These are phyloP conservation scores for Nematodospora anomalae DNA, from an alignment of 1,139 yeast species.

Conservation along the genomic window DNA sequence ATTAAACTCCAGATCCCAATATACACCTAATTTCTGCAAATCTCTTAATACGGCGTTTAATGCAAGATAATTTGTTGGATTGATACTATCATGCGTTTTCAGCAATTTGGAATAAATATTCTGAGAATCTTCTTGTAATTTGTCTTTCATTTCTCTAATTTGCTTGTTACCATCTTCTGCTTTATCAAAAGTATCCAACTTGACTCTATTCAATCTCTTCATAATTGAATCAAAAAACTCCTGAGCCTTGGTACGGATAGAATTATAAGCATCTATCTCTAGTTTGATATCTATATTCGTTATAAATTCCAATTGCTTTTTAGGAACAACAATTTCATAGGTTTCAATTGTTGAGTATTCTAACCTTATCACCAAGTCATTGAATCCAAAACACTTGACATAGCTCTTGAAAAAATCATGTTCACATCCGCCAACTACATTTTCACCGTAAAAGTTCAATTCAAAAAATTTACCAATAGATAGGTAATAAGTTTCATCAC, in stretches of 20 bases:
- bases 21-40: constrained; percentile 79
- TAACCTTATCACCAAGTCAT: constrained; percentile 74
- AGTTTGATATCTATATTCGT: constrained; percentile 69
- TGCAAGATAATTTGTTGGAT: constrained; percentile 65
- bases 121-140: constrained; percentile 52
- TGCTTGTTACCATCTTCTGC: constrained; percentile 66
- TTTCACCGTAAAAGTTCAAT: constrained; percentile 74
- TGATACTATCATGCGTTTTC: constrained; percentile 53
- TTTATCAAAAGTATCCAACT: constrained; percentile 75
- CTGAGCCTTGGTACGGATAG: constrained; percentile 53
- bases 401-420: constrained; percentile 84
- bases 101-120: constrained; percentile 48
- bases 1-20: constrained; percentile 84
- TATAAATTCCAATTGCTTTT: constrained; percentile 67
- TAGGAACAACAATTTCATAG: constrained; percentile 78
- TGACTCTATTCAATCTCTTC: constrained; percentile 71
- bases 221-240: constrained; percentile 74
- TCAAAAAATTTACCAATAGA: constrained; percentile 94
- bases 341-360: constrained; percentile 76
- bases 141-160: constrained; percentile 57
- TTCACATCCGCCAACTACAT: constrained; percentile 49
- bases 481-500: constrained; percentile 84
- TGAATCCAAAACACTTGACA: constrained; percentile 79
- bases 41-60: constrained; percentile 69
- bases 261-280: constrained; percentile 62